phyloP scores from a whole-genome alignment of 345 rosid species.

The Garcia nutans region DNA sequence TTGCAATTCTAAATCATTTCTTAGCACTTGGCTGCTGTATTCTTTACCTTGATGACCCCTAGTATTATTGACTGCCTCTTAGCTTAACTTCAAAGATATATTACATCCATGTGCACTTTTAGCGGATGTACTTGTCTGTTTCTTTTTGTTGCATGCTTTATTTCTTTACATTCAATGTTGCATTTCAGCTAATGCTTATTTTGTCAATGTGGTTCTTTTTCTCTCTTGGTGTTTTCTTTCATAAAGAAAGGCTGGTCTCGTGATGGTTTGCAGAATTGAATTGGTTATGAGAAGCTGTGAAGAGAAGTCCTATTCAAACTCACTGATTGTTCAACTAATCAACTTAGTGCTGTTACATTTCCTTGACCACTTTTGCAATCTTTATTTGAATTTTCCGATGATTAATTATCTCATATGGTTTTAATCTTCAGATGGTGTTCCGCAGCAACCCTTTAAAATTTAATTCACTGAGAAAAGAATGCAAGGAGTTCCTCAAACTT shows the following conservation, averaged over 20 bases:
- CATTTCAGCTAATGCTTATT: neutral
- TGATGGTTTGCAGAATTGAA: neutral
- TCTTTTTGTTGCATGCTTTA: neutral
- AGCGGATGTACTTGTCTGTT: neutral
- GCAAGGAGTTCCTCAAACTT: conserved; percentile 55
- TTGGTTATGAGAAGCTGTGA: neutral
- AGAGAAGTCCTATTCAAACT: neutral
- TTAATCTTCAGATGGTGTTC: conserved; percentile 63
- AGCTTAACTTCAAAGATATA: neutral
- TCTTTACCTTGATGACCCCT: neutral
- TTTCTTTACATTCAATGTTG: neutral
- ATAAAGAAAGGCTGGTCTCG: neutral
- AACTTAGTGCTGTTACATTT: neutral
- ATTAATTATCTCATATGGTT: conserved; percentile 9
- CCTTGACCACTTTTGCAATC: neutral
- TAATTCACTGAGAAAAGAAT: conserved; percentile 59
- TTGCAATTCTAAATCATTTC: neutral
- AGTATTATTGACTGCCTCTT: neutral
- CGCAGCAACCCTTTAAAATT: conserved; percentile 66
- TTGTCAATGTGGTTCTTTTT: neutral
- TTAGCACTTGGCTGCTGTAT: neutral
- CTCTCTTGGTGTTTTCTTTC: neutral
- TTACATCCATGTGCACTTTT: neutral
- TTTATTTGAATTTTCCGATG: neutral
- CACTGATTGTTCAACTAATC: neutral